These are phyloP conservation scores for Silene coronaria DNA, from an alignment of 179 eudicot genomes.

Conservation along the genomic window DNA sequence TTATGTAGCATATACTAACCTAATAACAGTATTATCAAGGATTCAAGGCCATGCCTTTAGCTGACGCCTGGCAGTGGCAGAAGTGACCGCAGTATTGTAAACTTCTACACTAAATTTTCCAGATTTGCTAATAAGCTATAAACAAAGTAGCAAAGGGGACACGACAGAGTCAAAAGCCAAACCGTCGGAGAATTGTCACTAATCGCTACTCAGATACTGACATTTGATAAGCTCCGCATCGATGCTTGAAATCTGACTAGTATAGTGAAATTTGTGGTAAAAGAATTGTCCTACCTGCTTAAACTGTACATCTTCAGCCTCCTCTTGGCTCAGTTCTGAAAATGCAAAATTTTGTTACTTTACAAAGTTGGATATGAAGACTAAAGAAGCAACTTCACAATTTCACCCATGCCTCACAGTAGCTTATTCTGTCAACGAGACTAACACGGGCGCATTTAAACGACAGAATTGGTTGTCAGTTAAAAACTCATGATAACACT, in stretches of 20 bases:
- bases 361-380: slow-evolving; percentile 2
- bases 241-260: too few species aligned
- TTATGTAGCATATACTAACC: not conserved
- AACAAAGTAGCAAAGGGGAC: not conserved
- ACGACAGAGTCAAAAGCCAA: not conserved
- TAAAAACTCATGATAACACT: not conserved
- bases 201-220: too few species aligned
- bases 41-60: not conserved
- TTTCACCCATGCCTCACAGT: not conserved
- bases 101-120: not conserved
- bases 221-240: too few species aligned
- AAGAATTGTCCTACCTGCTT: slow-evolving; percentile 52
- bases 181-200: too few species aligned
- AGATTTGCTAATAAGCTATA: not conserved
- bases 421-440: not conserved
- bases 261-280: too few species aligned
- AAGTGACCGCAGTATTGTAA: not conserved
- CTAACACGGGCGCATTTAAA: not conserved
- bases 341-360: slow-evolving; percentile 12
- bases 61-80: not conserved
- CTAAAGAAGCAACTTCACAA: not conserved
- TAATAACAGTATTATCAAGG: not conserved
- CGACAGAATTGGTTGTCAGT: not conserved
- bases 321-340: slow-evolving; percentile 77
- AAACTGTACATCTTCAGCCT: slow-evolving; percentile 73